These are phyloP conservation scores for Cymodocea nodosa DNA, from an alignment of 116 monocot genomes.

Conservation along the genomic window DNA sequence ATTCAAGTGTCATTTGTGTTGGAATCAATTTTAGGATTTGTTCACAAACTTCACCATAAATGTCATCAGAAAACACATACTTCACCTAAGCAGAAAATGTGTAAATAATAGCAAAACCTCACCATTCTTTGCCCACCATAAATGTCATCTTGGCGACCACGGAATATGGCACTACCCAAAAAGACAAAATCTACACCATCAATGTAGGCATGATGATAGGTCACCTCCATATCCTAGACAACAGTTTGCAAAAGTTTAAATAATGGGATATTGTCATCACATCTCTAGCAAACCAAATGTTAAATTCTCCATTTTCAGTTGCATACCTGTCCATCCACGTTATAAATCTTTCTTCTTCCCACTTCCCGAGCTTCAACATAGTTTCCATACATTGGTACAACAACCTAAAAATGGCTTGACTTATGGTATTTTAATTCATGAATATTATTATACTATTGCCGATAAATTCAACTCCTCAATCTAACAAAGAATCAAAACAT, in stretches of 20 bases:
- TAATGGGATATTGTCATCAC: background rate
- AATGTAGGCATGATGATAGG: constrained; percentile 61
- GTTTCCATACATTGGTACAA: constrained; percentile 56
- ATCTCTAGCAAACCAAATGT: background rate
- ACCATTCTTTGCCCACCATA: constrained; percentile 51
- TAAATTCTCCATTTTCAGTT: background rate
- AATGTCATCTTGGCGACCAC: constrained; percentile 38
- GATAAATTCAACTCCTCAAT: too few relatives aligned
- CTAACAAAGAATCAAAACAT: too few relatives aligned
- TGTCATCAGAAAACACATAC: too few relatives aligned
- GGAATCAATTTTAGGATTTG: too few relatives aligned
- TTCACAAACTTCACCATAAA: too few relatives aligned
- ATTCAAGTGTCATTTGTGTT: too few relatives aligned
- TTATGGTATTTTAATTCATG: too few relatives aligned
- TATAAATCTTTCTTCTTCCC: constrained; percentile 52
- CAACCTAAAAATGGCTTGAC: too few relatives aligned
- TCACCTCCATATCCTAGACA: constrained; percentile 73
- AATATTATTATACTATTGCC: too few relatives aligned
- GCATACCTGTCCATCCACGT: constrained; percentile 66
- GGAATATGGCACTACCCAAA: constrained; percentile 50
- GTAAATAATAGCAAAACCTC: background rate
- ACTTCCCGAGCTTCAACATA: constrained; percentile 51
- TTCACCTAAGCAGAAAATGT: background rate
- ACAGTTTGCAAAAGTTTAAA: background rate
- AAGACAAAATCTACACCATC: constrained; percentile 96